phyloP scores from a whole-genome alignment of 768 basidiomycete genomes.

The Suillus hirtellus region DNA sequence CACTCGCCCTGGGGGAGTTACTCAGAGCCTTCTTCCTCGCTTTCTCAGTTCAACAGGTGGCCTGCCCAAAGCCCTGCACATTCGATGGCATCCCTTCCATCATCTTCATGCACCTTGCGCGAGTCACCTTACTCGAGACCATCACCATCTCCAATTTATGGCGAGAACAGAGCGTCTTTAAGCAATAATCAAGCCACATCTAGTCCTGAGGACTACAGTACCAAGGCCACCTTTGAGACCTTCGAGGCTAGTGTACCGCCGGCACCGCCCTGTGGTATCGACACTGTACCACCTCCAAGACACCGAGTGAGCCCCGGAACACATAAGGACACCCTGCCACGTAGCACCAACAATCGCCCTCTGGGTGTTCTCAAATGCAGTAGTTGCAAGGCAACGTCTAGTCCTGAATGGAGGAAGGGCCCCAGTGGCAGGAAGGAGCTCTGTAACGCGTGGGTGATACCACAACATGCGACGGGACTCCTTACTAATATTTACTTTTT shows the following conservation, averaged over 20 bases:
- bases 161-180: constrained; percentile 31
- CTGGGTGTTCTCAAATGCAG: constrained; percentile 71
- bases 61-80: constrained; percentile 30
- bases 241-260: constrained; percentile 23
- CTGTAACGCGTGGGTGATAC: constrained; percentile 80
- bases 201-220: constrained; percentile 40
- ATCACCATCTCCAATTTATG: constrained; percentile 34
- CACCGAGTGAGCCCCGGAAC: constrained; percentile 56
- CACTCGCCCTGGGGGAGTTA: constrained; percentile 29
- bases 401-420: constrained; percentile 92
- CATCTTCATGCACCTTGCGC: constrained; percentile 30
- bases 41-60: constrained; percentile 33
- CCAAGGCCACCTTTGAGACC: constrained; percentile 35
- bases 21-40: constrained; percentile 28
- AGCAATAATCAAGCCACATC: constrained; percentile 39
- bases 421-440: constrained; percentile 89
- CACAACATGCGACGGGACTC: constrained; percentile 13
- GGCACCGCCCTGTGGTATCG: constrained; percentile 28
- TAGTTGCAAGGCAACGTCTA: constrained; percentile 78
- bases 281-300: constrained; percentile 56
- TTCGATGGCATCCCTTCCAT: constrained; percentile 23
- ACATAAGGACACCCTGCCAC: constrained; percentile 45
- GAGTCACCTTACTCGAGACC: constrained; percentile 40
- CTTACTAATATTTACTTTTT: constrained; percentile 15
- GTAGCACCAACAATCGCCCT: constrained; percentile 60